These are phyloP conservation scores for Microcera coccophila DNA, from an alignment of 2,329 filamentous ascomycete genomes.

Conservation along the genomic window DNA sequence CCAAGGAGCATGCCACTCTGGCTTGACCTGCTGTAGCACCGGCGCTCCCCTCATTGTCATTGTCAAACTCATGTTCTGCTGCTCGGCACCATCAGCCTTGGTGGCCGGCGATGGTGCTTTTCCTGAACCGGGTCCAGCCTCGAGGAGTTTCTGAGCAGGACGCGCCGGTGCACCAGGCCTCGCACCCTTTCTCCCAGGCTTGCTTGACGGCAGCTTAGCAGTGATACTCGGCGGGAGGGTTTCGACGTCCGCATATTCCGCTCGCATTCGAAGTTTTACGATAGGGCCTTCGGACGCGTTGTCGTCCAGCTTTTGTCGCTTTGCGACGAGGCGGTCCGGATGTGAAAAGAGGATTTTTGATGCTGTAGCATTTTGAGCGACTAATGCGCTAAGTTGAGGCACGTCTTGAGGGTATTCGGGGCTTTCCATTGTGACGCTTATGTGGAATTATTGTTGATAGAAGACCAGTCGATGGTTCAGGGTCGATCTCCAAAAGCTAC, in stretches of 20 bases:
- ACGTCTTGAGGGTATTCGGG: constrained; percentile 30
- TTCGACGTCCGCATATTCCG: constrained; percentile 74
- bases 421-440: constrained; percentile 31
- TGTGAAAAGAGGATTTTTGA: constrained; percentile 33
- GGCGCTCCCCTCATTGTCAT: constrained; percentile 29
- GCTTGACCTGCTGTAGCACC: constrained; percentile 53
- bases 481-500: constrained; percentile 21
- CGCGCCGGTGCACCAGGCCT: constrained; percentile 48
- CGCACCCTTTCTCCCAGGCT: constrained; percentile 29
- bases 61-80: constrained; percentile 32
- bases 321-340: constrained; percentile 25
- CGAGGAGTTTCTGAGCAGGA: constrained; percentile 38
- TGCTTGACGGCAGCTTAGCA: constrained; percentile 64
- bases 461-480: constrained; percentile 6
- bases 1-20: constrained; percentile 97
- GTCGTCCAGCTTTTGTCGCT: constrained; percentile 39
- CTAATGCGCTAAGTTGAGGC: constrained; percentile 33
- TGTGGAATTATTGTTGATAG: constrained; percentile 5
- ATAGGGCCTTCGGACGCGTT: constrained; percentile 31
- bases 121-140: constrained; percentile 34
- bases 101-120: constrained; percentile 36
- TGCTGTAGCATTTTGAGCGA: constrained; percentile 32
- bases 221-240: constrained; percentile 74
- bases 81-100: constrained; percentile 15
- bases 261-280: constrained; percentile 51